Conservation (phyloP, 2,329 filamentous ascomycete genomes). For the Penicillium frequentans region DNA sequence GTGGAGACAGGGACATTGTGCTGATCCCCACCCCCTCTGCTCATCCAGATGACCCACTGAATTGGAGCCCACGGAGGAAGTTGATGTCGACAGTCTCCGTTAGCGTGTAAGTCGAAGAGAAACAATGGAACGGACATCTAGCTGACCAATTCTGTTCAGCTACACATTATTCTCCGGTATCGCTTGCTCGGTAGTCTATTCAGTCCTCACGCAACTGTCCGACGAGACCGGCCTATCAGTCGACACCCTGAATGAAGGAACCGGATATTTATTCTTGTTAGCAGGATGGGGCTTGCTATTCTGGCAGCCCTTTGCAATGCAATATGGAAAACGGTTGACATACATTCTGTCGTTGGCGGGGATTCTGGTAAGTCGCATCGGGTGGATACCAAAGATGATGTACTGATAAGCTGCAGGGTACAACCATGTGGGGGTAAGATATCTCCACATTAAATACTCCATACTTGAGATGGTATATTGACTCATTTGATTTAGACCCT, state of each 20-base stretch:
- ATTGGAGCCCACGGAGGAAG: slow-evolving; percentile 48
- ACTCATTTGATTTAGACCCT: slow-evolving; percentile 24
- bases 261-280: slow-evolving; percentile 43
- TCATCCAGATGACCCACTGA: slow-evolving; percentile 50
- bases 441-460: neutral
- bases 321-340: slow-evolving; percentile 43
- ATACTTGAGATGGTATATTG: neutral
- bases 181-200: slow-evolving; percentile 40
- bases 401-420: slow-evolving; percentile 17
- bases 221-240: slow-evolving; percentile 37
- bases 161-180: slow-evolving; percentile 42
- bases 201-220: slow-evolving; percentile 39
- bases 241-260: slow-evolving; percentile 39
- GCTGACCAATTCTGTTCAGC: slow-evolving; percentile 19
- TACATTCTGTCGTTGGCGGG: slow-evolving; percentile 36
- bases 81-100: slow-evolving; percentile 43
- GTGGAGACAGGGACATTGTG: slow-evolving; percentile 39
- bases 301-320: slow-evolving; percentile 50
- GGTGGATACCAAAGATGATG: neutral
- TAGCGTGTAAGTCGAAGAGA: slow-evolving; percentile 34
- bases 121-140: neutral
- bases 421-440: slow-evolving; percentile 35
- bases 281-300: slow-evolving; percentile 48
- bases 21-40: slow-evolving; percentile 45
- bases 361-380: slow-evolving; percentile 27